phyloP scores from a whole-genome alignment of 2,329 filamentous ascomycete genomes.

The Ascochyta koolunga region DNA sequence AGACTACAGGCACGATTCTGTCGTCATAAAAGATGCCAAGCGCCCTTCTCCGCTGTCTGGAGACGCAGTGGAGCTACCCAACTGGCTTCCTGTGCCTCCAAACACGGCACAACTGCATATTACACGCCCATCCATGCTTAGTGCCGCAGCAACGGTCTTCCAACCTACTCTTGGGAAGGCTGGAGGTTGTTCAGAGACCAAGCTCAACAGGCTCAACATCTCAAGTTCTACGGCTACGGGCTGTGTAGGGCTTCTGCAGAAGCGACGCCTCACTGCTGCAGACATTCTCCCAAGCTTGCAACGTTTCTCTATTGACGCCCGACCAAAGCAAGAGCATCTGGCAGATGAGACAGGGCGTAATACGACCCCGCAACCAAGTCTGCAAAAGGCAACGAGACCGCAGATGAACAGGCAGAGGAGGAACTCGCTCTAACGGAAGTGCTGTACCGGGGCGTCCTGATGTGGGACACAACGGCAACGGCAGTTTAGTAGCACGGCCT shows the following conservation, averaged over 20 bases:
- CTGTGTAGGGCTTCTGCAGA: neutral
- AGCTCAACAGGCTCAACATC: conserved; percentile 29
- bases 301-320: neutral
- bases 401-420: conserved; percentile 16
- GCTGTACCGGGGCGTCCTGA: neutral
- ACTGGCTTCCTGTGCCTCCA: conserved; percentile 16
- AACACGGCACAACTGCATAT: conserved; percentile 22
- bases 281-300: neutral
- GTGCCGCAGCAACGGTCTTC: conserved; percentile 33
- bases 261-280: conserved; percentile 1
- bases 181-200: neutral
- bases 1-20: neutral
- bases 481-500: conserved; percentile 5
- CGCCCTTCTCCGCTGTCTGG: conserved; percentile 10
- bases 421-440: conserved; percentile 25
- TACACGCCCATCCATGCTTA: conserved; percentile 18
- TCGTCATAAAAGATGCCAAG: neutral
- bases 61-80: neutral
- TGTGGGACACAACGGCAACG: neutral
- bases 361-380: conserved; percentile 9
- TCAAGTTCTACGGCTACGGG: conserved; percentile 16
- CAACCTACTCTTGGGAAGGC: conserved; percentile 17
- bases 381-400: neutral
- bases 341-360: conserved; percentile 11
- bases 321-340: neutral